phyloP scores from a whole-genome alignment of 2,329 filamentous ascomycete species.

The Diplodia scrobiculata region DNA sequence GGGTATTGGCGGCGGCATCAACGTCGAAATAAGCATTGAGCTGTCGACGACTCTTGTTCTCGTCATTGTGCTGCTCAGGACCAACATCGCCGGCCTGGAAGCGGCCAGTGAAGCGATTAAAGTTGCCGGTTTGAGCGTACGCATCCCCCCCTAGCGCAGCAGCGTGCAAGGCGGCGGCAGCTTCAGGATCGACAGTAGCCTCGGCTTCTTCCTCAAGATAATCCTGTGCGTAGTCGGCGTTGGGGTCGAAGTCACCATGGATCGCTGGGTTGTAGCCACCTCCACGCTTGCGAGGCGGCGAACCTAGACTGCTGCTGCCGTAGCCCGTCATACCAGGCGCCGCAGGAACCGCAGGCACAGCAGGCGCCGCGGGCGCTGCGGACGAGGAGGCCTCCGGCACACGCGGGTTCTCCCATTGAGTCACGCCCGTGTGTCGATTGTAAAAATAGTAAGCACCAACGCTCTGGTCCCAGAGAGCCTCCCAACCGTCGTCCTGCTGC shows the following conservation, averaged over 20 bases:
- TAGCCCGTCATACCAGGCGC: constrained; percentile 38
- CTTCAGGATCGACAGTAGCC: constrained; percentile 30
- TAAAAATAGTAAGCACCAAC: constrained; percentile 77
- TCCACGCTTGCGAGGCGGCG: constrained; percentile 43
- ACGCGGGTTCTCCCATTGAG: constrained; percentile 86
- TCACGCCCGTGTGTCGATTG: constrained; percentile 73
- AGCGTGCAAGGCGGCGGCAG: constrained; percentile 34
- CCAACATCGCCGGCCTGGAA: constrained; percentile 71
- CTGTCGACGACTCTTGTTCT: constrained; percentile 82
- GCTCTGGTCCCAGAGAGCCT: constrained; percentile 71
- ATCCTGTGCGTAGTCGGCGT: constrained; percentile 78
- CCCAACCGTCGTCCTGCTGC: constrained; percentile 70
- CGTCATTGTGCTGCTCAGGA: constrained; percentile 78
- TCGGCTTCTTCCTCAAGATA: constrained; percentile 45
- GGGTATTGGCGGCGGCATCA: constrained; percentile 85
- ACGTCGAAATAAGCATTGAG: constrained; percentile 96
- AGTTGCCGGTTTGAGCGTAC: constrained; percentile 72
- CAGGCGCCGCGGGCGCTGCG: constrained; percentile 22
- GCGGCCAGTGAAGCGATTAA: constrained; percentile 87
- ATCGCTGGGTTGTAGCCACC: constrained; percentile 94
- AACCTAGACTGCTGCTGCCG: constrained; percentile 35
- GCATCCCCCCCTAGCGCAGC: constrained; percentile 40
- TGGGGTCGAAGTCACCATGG: constrained; percentile 94
- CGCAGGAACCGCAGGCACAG: constrained; percentile 22
- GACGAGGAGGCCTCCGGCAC: constrained; percentile 54